phyloP scores from a whole-genome alignment of 805 yeast species.

The Metschnikowia picachoensis region DNA sequence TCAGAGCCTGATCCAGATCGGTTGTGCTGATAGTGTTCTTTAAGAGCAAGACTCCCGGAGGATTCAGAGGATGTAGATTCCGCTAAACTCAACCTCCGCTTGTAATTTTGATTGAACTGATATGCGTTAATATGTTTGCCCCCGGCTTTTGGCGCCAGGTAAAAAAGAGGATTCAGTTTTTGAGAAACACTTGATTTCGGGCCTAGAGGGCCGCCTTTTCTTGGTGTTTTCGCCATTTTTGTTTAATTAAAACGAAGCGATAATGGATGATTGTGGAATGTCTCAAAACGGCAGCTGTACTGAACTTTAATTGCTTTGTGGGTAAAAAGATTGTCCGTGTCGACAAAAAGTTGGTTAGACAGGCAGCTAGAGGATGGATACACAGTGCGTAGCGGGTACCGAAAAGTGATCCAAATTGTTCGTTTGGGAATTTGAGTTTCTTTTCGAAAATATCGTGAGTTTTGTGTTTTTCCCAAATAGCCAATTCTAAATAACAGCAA shows the following conservation, averaged over 20 bases:
- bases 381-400: conserved; percentile 2
- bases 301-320: too few relatives aligned
- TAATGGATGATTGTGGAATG: neutral
- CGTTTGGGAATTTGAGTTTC: neutral
- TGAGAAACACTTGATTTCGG: conserved; percentile 9
- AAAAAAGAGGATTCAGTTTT: conserved; percentile 13
- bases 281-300: too few relatives aligned
- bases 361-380: neutral
- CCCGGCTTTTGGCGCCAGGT: conserved; percentile 18
- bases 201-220: conserved; percentile 18
- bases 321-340: too few relatives aligned
- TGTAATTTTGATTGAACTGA: conserved; percentile 13
- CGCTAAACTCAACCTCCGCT: conserved; percentile 34
- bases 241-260: neutral
- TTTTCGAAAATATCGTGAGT: neutral
- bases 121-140: conserved; percentile 33
- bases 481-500: neutral
- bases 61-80: conserved; percentile 29
- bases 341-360: neutral
- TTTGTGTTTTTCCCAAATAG: neutral
- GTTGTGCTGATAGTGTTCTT: conserved; percentile 2
- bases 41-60: conserved; percentile 21
- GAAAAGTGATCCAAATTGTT: neutral
- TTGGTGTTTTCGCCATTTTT: conserved; percentile 33
- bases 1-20: conserved; percentile 18